Evolutionary conservation across 1,284 basidiomycete genomes (phyloP).

Genomic region (Erythrobasidium hasegawianum): DNA sequence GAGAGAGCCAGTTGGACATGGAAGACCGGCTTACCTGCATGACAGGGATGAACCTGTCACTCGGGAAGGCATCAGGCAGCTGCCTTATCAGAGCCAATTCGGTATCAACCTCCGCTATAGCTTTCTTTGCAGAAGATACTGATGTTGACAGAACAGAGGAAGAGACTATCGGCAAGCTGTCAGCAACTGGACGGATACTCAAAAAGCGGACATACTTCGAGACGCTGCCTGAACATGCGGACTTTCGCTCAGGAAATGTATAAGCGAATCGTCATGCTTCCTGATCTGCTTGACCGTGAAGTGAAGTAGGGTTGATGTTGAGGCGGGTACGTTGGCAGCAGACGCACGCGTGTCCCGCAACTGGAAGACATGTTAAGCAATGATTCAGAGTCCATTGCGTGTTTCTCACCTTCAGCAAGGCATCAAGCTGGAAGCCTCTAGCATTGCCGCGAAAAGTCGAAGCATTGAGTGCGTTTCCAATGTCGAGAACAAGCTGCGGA

Average conservation of each 20-base stretch:
- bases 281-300: conserved; percentile 74
- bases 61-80: conserved; percentile 42
- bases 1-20: too few relatives aligned
- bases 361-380: conserved; percentile 53
- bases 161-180: conserved; percentile 58
- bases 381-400: too few relatives aligned
- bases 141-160: conserved; percentile 61
- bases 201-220: conserved; percentile 56
- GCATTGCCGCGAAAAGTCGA: conserved; percentile 79
- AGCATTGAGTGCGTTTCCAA: conserved; percentile 79
- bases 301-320: conserved; percentile 80
- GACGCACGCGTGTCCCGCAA: conserved; percentile 68
- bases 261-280: conserved; percentile 61
- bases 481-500: conserved; percentile 49
- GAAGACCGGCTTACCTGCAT: conserved; percentile 57
- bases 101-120: conserved; percentile 58
- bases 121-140: conserved; percentile 59
- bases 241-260: conserved; percentile 74
- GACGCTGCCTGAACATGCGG: conserved; percentile 77
- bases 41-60: conserved; percentile 61
- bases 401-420: conserved; percentile 80
- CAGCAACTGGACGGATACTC: not conserved
- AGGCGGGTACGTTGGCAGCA: conserved; percentile 62
- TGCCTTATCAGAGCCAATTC: conserved; percentile 57
- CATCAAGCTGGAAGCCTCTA: conserved; percentile 74